These are phyloP conservation scores for Pisolithus microcarpus DNA, from an alignment of 768 basidiomycete species.

Conservation along the genomic window DNA sequence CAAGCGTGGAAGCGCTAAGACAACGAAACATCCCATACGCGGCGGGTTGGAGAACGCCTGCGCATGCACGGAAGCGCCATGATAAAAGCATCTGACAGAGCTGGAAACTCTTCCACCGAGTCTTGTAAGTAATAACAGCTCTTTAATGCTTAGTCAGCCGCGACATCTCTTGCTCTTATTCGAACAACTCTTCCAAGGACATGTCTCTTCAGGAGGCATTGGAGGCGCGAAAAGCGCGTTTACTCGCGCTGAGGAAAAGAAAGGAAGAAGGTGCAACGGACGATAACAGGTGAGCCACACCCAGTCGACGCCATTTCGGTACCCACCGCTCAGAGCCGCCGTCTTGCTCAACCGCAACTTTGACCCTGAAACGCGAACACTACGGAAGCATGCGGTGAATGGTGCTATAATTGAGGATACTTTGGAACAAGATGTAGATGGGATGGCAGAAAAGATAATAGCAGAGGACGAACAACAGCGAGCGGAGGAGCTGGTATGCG, in stretches of 20 bases:
- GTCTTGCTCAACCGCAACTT: slow-evolving; percentile 74
- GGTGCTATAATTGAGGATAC: slow-evolving; percentile 68
- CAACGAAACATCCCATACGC: slow-evolving; percentile 4
- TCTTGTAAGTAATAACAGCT: not conserved
- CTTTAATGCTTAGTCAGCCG: slow-evolving; percentile 28
- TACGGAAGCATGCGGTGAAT: slow-evolving; percentile 58
- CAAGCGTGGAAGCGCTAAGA: slow-evolving; percentile 27
- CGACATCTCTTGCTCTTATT: not conserved
- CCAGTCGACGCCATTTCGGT: not conserved
- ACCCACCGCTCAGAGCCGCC: slow-evolving; percentile 33
- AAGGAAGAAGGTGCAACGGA: slow-evolving; percentile 52
- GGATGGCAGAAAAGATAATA: slow-evolving; percentile 79
- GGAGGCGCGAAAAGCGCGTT: slow-evolving; percentile 73
- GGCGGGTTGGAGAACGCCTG: slow-evolving; percentile 5
- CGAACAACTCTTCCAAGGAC: not conserved
- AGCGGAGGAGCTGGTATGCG: slow-evolving; percentile 77
- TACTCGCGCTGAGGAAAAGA: slow-evolving; percentile 66
- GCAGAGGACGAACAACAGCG: slow-evolving; percentile 79
- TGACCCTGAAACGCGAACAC: slow-evolving; percentile 79
- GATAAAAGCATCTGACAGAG: slow-evolving; percentile 18
- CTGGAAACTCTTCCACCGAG: not conserved
- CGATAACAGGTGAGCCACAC: slow-evolving; percentile 34
- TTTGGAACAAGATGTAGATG: slow-evolving; percentile 78
- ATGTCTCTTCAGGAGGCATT: slow-evolving; percentile 73
- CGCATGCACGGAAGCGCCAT: slow-evolving; percentile 26